These are phyloP conservation scores for Akanthomyces muscarius DNA, from an alignment of 2,329 filamentous ascomycete genomes.

Conservation along the genomic window DNA sequence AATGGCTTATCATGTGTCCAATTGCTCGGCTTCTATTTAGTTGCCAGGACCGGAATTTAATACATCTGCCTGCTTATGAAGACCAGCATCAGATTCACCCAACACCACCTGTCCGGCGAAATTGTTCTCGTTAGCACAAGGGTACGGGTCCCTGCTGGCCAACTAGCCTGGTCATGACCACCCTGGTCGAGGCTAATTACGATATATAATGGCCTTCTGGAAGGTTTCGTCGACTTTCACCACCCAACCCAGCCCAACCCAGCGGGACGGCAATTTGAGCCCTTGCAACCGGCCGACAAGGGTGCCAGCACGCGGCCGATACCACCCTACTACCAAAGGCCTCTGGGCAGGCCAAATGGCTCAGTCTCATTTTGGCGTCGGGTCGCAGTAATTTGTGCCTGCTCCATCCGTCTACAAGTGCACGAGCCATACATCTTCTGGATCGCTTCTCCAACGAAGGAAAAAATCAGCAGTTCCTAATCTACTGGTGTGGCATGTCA, in stretches of 20 bases:
- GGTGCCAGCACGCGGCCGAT: constrained; percentile 1
- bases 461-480: neutral
- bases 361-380: neutral
- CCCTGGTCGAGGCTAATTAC: constrained; percentile 17
- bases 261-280: constrained; percentile 18
- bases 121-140: neutral
- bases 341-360: neutral
- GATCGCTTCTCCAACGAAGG: neutral
- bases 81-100: neutral
- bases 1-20: no score
- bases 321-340: neutral
- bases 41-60: neutral
- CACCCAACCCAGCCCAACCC: neutral
- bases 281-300: constrained; percentile 5
- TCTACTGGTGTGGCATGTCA: neutral
- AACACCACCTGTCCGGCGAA: constrained; percentile 2
- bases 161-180: neutral
- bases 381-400: constrained; percentile 5
- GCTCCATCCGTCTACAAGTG: neutral
- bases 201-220: constrained; percentile 20
- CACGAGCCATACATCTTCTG: constrained; percentile 3
- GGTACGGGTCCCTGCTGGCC: neutral
- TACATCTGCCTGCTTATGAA: neutral
- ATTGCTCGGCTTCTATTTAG: no score
- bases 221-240: constrained; percentile 20